Evolutionary conservation across 805 yeast species (phyloP), one percentile per base, ranked within the genome.

Genomic region (Wickerhamiella musiphila): DNA sequence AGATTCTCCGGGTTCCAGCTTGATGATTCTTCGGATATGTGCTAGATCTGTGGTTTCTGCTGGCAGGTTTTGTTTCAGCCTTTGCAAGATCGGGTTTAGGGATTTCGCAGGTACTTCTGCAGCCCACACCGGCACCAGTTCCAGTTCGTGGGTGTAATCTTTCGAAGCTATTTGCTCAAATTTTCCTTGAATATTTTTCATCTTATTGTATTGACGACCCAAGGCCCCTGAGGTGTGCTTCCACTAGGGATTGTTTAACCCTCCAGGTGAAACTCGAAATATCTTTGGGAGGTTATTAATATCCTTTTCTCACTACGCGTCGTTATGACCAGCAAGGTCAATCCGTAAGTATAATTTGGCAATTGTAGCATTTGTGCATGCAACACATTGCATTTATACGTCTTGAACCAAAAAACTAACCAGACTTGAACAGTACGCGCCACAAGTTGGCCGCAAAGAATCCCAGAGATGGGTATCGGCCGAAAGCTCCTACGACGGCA

Each of bases 401-500:
- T 21, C n/a, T 11, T 12, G 26, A 12, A 9, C 16, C 26, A 26
- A n/a, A n/a, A n/a, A n/a, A n/a, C n/a, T n/a, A n/a, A n/a, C 16
- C 11, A 31, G 34, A 21, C 30, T 26, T 21, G 17, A 29, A 16
- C 20, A 32, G 9, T 32, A 32, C 14, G 19, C 35, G 5, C 36
- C 36, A 15, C 30, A 19, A n/a, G 36, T 36, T 24, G 39, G 36
- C 10, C 39, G 46, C 15, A 41, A 43, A 20, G 50, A 54, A 38
- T 53, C 57, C 28, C 46, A 44, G 35, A 49, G 58, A 9, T 54
- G 58, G 58, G 56, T 50, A 13, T 48, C 53, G 7, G 45, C 54
- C 6, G 43, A 43, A 18, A 48, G 51, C 5, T 42, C 52, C 12
- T 54, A 54, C 34, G 58, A 53, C 19, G 58, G 57, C 5, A 54